Evolutionary conservation across 2,329 filamentous ascomycete genomes (phyloP).

Genomic region (Cordyceps cateniannulata): DNA sequence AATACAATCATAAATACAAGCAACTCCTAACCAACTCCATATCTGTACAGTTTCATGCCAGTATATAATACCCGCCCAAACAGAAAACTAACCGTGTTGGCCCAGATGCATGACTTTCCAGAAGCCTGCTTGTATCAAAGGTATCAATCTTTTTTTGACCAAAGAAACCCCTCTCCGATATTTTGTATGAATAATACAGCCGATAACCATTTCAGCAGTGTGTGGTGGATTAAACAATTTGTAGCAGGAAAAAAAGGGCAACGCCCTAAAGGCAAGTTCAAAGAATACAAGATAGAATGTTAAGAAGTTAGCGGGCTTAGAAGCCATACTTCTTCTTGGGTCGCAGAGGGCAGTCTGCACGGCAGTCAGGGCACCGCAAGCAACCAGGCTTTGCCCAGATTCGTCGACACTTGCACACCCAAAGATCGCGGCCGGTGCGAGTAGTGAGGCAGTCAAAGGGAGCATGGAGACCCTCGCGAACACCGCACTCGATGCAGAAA

Average conservation of each 20-base stretch:
- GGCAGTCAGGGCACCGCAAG: conserved; percentile 29
- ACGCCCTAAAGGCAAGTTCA: not conserved
- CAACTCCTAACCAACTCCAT: not conserved
- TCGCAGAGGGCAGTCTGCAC: conserved; percentile 29
- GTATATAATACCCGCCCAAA: not conserved
- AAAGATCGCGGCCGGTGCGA: conserved; percentile 31
- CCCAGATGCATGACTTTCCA: not conserved
- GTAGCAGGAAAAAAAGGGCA: not conserved
- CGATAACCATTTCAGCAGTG: not conserved
- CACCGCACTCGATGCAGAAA: conserved; percentile 37
- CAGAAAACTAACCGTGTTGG: not conserved
- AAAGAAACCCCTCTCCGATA: not conserved
- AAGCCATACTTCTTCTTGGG: conserved; percentile 25
- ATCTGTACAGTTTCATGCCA: not conserved
- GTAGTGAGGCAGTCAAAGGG: conserved; percentile 32
- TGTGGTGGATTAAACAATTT: not conserved
- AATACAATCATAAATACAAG: not conserved
- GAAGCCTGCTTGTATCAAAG: not conserved
- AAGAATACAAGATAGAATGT: not conserved
- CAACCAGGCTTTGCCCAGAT: conserved; percentile 31
- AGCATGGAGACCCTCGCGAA: conserved; percentile 30
- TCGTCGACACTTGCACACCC: conserved; percentile 32
- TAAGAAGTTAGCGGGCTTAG: not conserved
- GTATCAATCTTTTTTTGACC: not conserved
- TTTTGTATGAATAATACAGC: not conserved